phyloP scores from a whole-genome alignment of 257 asterid genomes.

The Haberlea rhodopensis region DNA sequence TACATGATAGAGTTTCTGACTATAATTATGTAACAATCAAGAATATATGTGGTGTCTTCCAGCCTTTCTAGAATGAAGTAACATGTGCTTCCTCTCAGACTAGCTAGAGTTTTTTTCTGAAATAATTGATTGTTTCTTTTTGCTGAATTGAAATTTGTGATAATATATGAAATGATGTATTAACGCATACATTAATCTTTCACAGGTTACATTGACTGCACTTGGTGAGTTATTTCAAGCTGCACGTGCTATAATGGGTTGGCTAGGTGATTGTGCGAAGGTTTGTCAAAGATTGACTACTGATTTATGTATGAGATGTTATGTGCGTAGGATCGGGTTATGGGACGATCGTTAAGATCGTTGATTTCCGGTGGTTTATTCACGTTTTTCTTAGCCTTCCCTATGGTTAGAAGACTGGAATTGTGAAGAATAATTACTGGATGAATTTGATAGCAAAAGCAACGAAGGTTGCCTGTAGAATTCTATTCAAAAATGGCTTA shows the following conservation, averaged over 20 bases:
- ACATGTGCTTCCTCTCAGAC: conserved; percentile 17
- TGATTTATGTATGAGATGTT: no score
- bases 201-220: conserved; percentile 82
- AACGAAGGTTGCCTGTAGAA: no score
- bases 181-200: conserved; percentile 12
- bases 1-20: background rate
- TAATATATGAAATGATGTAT: background rate
- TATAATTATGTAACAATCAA: conserved; percentile 8
- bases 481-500: no score
- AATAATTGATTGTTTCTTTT: background rate
- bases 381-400: no score
- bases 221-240: conserved; percentile 90
- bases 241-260: conserved; percentile 90
- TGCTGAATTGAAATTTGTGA: conserved; percentile 13
- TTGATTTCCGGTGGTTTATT: no score
- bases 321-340: no score
- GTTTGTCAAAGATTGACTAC: conserved; percentile 36
- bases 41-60: background rate
- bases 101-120: background rate
- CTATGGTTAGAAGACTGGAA: no score
- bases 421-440: no score
- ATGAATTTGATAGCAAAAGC: no score
- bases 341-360: no score
- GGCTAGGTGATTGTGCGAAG: conserved; percentile 99
- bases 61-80: conserved; percentile 8